A percentile compares a stretch with the other conserved stretches of the same genome.
Conservation (phyloP, 2,329 filamentous ascomycete species). For the Zymoseptoria brevis region DNA sequence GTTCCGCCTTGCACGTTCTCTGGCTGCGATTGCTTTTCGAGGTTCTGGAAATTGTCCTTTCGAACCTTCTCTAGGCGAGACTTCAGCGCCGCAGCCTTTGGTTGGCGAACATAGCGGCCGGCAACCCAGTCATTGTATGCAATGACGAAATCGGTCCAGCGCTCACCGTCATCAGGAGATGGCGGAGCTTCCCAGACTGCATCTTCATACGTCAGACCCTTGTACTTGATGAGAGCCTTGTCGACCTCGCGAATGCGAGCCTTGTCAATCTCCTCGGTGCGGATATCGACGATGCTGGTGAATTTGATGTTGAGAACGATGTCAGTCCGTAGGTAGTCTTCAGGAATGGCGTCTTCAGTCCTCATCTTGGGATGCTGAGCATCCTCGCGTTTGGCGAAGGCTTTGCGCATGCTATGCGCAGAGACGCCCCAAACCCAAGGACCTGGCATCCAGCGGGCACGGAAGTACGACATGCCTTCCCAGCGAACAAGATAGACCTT, state of each 20-base stretch:
- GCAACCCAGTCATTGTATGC: conserved; percentile 83
- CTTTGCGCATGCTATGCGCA: conserved; percentile 54
- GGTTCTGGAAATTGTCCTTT: conserved; percentile 55
- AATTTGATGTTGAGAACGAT: conserved; percentile 81
- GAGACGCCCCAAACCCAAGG: conserved; percentile 77
- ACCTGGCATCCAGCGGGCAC: conserved; percentile 79
- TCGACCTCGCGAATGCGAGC: conserved; percentile 64
- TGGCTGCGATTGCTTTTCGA: conserved; percentile 66
- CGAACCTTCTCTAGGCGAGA: conserved; percentile 63
- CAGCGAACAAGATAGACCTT: conserved; percentile 92
- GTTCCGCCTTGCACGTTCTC: conserved; percentile 65
- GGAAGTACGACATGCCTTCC: conserved; percentile 70
- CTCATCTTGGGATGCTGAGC: conserved; percentile 59
- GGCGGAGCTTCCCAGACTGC: conserved; percentile 84
- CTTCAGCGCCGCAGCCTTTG: conserved; percentile 49
- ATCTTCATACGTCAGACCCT: conserved; percentile 85
- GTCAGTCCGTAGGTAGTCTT: conserved; percentile 77
- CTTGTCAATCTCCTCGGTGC: conserved; percentile 61
- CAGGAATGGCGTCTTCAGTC: conserved; percentile 71
- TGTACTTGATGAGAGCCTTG: conserved; percentile 78
- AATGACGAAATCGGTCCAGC: conserved; percentile 70
- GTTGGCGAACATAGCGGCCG: conserved; percentile 64
- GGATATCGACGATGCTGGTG: conserved; percentile 48
- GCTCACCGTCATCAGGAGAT: conserved; percentile 51
- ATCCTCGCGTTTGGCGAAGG: conserved; percentile 66